These are phyloP conservation scores for Stachybotrys elegans DNA, from an alignment of 2,329 filamentous ascomycete species.

Conservation along the genomic window DNA sequence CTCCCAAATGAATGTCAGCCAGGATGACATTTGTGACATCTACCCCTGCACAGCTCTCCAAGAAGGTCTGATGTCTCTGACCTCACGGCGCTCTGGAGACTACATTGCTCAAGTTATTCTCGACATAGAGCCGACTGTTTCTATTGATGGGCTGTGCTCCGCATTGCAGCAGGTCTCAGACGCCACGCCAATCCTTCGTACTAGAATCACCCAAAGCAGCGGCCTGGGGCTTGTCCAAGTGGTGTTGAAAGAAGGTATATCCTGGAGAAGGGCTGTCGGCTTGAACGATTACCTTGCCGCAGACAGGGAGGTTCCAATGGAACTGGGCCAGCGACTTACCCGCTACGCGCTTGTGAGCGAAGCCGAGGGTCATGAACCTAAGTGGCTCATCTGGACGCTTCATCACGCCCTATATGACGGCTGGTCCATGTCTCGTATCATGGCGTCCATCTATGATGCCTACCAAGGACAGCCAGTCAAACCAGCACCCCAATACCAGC, in stretches of 20 bases:
- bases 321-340: conserved; percentile 1
- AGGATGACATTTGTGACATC: conserved; percentile 21
- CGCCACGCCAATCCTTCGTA: conserved; percentile 30
- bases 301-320: conserved; percentile 16
- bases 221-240: conserved; percentile 36
- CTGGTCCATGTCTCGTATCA: conserved; percentile 39
- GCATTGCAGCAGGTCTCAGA: conserved; percentile 10
- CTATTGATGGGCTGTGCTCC: conserved; percentile 3
- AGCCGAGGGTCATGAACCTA: conserved; percentile 11
- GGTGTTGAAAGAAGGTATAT: conserved; percentile 30
- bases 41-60: conserved; percentile 32
- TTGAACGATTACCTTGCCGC: conserved; percentile 29
- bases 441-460: conserved; percentile 9
- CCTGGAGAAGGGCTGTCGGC: conserved; percentile 16
- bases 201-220: conserved; percentile 38
- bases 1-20: neutral
- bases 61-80: conserved; percentile 27
- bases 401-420: conserved; percentile 47
- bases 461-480: conserved; percentile 38
- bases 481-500: conserved; percentile 25
- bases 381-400: conserved; percentile 11
- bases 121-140: conserved; percentile 7
- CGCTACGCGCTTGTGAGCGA: conserved; percentile 2
- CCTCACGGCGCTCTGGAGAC: conserved; percentile 13
- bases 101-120: conserved; percentile 13